Evolutionary conservation across 2,329 filamentous ascomycete genomes (phyloP), one percentile per base, ranked within the genome.

Genomic region (Neofusicoccum sp.): DNA sequence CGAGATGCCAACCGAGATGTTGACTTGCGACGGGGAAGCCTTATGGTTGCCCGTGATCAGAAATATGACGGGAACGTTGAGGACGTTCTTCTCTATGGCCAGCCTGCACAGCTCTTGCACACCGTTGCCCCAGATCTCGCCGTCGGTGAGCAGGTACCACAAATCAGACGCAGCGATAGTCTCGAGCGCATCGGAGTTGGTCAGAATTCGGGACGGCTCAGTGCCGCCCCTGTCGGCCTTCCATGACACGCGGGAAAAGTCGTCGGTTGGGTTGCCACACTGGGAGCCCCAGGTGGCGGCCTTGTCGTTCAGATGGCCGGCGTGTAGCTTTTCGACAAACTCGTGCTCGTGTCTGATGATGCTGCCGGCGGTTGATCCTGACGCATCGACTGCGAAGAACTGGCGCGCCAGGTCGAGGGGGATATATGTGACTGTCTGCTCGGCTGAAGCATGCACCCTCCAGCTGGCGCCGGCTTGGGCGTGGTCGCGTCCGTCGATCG

Each of bases 321-420:
- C 8, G 28, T 43, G 66, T 2, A 72, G 56, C 1, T 56, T 44
- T 33, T 67, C 63, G 3, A 73, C 69, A 44, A 70, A 70, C 9
- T 49, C 62, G 6, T 65, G 64, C 37, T 71, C 66, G 58, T 62
- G 56, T n/a, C 54, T 49, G 1, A 67, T 54, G 22, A 73, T 68
- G 4, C 64, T 49, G 12, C 67, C 65, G 3, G 52, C 47, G 8
- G 71, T 73, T 8, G 71, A 74, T 1, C 71, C 71, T 2, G 71
- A 75, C 12, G 73, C 70, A 58, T 75, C 73, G 28, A 74, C 70
- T 28, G 74, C 74, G 56, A 74, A 74, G 64, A 72, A 73, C 49
- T 71, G 72, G 45, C 68, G 68, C 16, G 68, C 64, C 22, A 62
- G 6, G 33, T 31, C 11, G 6, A 61, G 37, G 12, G 59, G 59